Conservation (phyloP, 2,329 filamentous ascomycete genomes). For the Pseudogymnoascus sp. region DNA sequence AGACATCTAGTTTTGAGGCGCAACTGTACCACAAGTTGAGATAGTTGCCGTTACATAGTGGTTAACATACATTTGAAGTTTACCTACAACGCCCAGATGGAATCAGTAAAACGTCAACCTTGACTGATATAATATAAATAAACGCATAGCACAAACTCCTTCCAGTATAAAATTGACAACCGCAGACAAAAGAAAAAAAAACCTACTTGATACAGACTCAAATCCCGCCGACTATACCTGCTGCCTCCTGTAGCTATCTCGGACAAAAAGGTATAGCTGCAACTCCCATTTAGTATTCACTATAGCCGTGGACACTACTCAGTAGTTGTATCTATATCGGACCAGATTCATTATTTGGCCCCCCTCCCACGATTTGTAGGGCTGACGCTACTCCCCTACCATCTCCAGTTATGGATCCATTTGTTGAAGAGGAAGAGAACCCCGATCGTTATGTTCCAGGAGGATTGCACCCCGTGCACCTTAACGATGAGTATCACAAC, state of each 20-base stretch:
- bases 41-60: background rate
- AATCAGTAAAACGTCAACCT: background rate
- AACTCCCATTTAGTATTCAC: background rate
- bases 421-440: background rate
- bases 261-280: background rate
- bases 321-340: too few relatives aligned
- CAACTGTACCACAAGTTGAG: background rate
- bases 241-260: background rate
- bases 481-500: constrained; percentile 1
- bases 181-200: background rate
- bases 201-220: background rate
- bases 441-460: background rate
- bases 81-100: background rate
- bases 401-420: background rate
- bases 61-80: background rate
- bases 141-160: background rate
- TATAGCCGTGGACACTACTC: too few relatives aligned
- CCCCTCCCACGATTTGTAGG: too few relatives aligned
- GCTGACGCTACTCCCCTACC: background rate
- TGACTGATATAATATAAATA: background rate
- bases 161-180: background rate
- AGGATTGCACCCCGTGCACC: background rate
- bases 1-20: background rate
- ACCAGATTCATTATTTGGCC: too few relatives aligned
- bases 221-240: background rate